A percentile compares a stretch with the other conserved stretches of the same genome.
Conservation (phyloP, 768 basidiomycete species). For the Auriscalpium vulgare region DNA sequence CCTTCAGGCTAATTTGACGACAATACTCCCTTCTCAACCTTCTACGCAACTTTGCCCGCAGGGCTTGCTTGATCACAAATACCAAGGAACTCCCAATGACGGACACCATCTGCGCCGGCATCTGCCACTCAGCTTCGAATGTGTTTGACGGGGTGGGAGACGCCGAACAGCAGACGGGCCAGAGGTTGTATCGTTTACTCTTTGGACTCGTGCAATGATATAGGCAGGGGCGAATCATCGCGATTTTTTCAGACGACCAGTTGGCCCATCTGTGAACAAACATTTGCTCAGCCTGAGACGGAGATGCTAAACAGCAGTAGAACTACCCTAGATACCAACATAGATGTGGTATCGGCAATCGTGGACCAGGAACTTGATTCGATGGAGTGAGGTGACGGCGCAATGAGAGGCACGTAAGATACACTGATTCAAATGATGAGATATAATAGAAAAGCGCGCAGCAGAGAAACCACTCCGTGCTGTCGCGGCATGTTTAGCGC, state of each 20-base stretch:
- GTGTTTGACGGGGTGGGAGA: constrained; percentile 80
- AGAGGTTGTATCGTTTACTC: constrained; percentile 70
- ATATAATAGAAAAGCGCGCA: not conserved
- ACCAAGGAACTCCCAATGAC: constrained; percentile 90
- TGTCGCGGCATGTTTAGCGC: constrained; percentile 77
- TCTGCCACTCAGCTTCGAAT: constrained; percentile 78
- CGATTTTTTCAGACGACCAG: constrained; percentile 71
- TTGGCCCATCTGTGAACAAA: constrained; percentile 84
- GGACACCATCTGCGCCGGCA: constrained; percentile 90
- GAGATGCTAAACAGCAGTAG: not conserved
- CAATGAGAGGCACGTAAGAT: constrained; percentile 92
- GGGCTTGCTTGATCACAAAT: constrained; percentile 64
- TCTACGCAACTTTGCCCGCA: constrained; percentile 36
- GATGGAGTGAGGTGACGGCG: constrained; percentile 81
- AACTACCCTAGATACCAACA: constrained; percentile 86
- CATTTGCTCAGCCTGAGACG: not conserved
- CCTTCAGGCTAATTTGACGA: constrained; percentile 52
- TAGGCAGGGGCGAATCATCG: constrained; percentile 69
- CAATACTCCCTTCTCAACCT: constrained; percentile 73
- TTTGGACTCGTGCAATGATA: constrained; percentile 77
- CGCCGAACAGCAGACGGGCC: constrained; percentile 96
- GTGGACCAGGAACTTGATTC: constrained; percentile 86
- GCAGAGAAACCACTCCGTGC: constrained; percentile 54
- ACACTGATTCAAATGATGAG: constrained; percentile 40
- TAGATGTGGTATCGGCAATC: constrained; percentile 97